phyloP scores from a whole-genome alignment of 1,139 yeast species.

The Taphrina pruni region DNA sequence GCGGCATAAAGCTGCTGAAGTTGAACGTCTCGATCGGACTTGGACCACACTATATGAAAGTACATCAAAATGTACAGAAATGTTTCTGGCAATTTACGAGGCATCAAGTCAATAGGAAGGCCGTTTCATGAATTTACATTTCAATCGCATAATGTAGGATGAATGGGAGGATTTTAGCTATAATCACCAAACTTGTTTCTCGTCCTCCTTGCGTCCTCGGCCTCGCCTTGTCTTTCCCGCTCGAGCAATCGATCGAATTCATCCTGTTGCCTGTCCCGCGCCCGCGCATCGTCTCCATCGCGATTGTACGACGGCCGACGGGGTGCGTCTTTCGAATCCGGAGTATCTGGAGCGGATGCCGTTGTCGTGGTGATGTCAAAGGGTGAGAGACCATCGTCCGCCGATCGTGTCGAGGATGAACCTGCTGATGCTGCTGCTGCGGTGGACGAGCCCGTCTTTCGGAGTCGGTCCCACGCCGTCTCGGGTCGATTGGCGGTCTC shows the following conservation, averaged over 20 bases:
- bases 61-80: too few relatives aligned
- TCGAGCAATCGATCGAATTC: slow-evolving; percentile 38
- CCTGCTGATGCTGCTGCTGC: background rate
- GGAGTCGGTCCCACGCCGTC: slow-evolving; percentile 37
- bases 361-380: too few relatives aligned
- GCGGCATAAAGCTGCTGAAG: slow-evolving; percentile 3
- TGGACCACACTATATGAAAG: too few relatives aligned
- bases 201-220: slow-evolving; percentile 17
- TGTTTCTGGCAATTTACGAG: too few relatives aligned
- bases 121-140: too few relatives aligned
- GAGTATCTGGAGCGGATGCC: background rate
- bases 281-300: background rate
- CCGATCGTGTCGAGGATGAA: background rate
- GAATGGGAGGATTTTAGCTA: background rate
- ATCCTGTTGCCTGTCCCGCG: slow-evolving; percentile 21
- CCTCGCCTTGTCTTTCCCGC: slow-evolving; percentile 29
- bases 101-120: too few relatives aligned
- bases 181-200: slow-evolving; percentile 38
- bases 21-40: too few relatives aligned
- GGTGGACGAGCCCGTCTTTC: slow-evolving; percentile 16
- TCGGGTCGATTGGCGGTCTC: slow-evolving; percentile 26
- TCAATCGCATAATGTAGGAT: too few relatives aligned
- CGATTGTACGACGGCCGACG: background rate
- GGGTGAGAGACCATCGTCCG: slow-evolving; percentile 1
- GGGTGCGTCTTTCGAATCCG: background rate